Conservation (phyloP, 495 filamentous ascomycete species). For the Physcia stellaris region DNA sequence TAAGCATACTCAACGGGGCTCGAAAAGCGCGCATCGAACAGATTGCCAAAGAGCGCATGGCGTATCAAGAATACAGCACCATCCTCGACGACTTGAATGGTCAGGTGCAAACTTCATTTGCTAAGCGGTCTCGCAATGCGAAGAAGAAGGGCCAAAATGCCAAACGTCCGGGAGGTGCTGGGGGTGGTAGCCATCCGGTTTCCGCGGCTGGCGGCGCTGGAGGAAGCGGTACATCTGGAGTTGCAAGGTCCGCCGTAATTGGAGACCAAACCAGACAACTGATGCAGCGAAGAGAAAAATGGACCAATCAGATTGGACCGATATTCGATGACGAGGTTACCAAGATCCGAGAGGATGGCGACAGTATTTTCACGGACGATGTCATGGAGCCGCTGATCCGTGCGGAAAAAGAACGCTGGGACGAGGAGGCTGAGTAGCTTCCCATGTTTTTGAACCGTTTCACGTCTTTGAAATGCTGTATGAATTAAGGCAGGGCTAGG, state of each 20-base stretch:
- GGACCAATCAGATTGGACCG: conserved; percentile 75
- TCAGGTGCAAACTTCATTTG: conserved; percentile 88
- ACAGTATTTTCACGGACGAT: conserved; percentile 51
- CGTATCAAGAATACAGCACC: conserved; percentile 87
- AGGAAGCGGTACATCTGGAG: conserved; percentile 37
- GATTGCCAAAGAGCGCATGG: conserved; percentile 79
- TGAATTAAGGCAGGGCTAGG: no score
- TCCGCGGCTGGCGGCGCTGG: conserved; percentile 28
- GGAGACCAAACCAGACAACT: conserved; percentile 78
- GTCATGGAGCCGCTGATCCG: conserved; percentile 45
- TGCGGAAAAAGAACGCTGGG: conserved; percentile 62
- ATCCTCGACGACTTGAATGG: conserved; percentile 94
- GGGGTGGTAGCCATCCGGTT: conserved; percentile 38
- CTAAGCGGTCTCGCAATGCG: conserved; percentile 90
- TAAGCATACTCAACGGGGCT: conserved; percentile 75
- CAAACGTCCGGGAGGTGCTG: conserved; percentile 56
- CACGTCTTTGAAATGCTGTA: no score
- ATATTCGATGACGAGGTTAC: conserved; percentile 69
- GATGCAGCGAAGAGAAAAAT: conserved; percentile 77
- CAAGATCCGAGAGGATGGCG: conserved; percentile 35
- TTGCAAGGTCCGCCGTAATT: conserved; percentile 36
- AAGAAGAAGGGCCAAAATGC: conserved; percentile 81
- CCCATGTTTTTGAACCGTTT: no score
- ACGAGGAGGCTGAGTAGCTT: conserved; percentile 54
- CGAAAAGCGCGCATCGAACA: conserved; percentile 76